Evolutionary conservation across 768 basidiomycete species (phyloP).

Genomic region (Auriculariales sp.): DNA sequence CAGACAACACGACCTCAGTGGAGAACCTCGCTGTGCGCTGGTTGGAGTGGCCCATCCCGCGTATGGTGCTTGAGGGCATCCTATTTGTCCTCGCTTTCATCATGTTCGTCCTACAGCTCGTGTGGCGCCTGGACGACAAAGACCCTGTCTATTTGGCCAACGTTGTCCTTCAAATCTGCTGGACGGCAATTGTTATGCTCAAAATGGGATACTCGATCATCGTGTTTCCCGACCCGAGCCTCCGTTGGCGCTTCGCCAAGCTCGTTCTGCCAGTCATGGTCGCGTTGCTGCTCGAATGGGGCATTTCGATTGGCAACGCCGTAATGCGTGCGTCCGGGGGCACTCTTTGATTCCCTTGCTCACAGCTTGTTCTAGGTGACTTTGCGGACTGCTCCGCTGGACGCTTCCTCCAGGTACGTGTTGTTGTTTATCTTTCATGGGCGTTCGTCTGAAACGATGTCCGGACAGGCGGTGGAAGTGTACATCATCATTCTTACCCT

Average conservation of each 20-base stretch:
- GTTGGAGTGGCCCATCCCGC: neutral
- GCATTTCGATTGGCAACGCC: conserved; percentile 1
- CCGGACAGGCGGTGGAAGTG: neutral
- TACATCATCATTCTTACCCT: neutral
- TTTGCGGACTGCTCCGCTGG: conserved; percentile 1
- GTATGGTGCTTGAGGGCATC: neutral
- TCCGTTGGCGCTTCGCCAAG: neutral
- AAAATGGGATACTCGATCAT: neutral
- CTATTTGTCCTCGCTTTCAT: neutral
- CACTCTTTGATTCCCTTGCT: too few relatives aligned
- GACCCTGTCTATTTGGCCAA: neutral
- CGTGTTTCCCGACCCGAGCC: neutral
- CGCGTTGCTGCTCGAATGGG: neutral
- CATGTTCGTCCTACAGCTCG: neutral
- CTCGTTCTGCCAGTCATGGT: neutral
- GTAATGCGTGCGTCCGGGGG: conserved; percentile 1
- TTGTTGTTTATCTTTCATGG: too few relatives aligned
- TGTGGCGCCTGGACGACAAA: neutral
- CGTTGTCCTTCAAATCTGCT: neutral
- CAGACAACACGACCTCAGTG: neutral
- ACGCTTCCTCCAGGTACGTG: neutral
- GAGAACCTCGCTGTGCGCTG: neutral
- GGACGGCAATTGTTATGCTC: neutral
- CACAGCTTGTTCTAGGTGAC: too few relatives aligned
- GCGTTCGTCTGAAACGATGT: too few relatives aligned